A percentile compares a stretch with the other conserved stretches of the same genome.
Evolutionary conservation across 495 filamentous ascomycete species (phyloP).

Genomic region (Annulohypoxylon bovei): DNA sequence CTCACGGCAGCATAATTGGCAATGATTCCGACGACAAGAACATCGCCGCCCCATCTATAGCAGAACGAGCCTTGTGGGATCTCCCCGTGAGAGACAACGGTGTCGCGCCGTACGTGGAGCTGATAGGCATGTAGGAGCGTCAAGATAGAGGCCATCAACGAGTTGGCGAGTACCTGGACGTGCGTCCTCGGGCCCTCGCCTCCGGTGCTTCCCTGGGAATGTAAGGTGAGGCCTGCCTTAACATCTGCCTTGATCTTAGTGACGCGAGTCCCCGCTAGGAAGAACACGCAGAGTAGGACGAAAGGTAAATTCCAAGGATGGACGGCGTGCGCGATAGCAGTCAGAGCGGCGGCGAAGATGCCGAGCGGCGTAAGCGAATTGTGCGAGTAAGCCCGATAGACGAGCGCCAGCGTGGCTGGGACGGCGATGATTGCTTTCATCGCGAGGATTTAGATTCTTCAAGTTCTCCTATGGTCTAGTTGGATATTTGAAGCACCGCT

Average conservation of each 20-base stretch:
- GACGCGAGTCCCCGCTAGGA: conserved; percentile 80
- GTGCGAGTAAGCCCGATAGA: conserved; percentile 74
- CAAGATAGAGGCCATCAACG: conserved; percentile 77
- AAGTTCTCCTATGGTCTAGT: not conserved
- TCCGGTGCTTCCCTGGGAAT: conserved; percentile 73
- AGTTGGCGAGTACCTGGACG: conserved; percentile 92
- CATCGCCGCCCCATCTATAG: conserved; percentile 61
- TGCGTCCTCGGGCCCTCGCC: conserved; percentile 85
- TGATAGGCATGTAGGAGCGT: conserved; percentile 75
- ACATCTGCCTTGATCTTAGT: conserved; percentile 90
- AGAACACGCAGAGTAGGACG: conserved; percentile 83
- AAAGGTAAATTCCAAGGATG: conserved; percentile 95
- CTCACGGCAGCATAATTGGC: conserved; percentile 90
- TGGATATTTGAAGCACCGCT: not conserved
- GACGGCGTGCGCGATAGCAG: conserved; percentile 80
- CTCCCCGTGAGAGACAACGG: conserved; percentile 29
- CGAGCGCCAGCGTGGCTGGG: conserved; percentile 68
- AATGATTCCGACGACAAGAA: conserved; percentile 68
- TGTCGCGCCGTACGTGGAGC: conserved; percentile 57
- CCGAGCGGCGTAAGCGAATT: conserved; percentile 81
- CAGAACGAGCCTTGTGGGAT: conserved; percentile 51
- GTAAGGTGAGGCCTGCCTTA: conserved; percentile 82
- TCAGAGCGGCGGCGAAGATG: conserved; percentile 71
- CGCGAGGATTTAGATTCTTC: not conserved
- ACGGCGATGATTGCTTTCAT: conserved; percentile 80